Evolutionary conservation across 164 flowering plant species (phyloP).

Genomic region (Sedum album): DNA sequence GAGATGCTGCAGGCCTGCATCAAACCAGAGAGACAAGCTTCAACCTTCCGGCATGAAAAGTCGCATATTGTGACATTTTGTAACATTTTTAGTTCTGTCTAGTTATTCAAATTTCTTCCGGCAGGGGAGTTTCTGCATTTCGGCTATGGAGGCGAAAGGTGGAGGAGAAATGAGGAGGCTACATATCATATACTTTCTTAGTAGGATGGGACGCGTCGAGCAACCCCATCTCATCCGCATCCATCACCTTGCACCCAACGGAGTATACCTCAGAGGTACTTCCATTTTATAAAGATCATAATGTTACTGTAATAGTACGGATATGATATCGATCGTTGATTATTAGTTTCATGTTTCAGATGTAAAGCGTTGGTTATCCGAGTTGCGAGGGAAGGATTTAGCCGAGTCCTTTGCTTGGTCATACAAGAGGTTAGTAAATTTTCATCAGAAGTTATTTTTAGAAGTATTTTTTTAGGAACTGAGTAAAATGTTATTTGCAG

Average conservation of each 20-base stretch:
- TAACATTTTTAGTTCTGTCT: background rate
- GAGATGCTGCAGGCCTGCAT: background rate
- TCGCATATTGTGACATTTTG: background rate
- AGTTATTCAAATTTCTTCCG: background rate
- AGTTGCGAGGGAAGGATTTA: conserved; percentile 69
- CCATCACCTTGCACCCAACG: conserved; percentile 37
- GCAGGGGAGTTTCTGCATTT: background rate
- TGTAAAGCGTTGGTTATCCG: conserved; percentile 76
- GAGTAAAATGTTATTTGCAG: conserved; percentile 20
- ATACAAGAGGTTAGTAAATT: conserved; percentile 46
- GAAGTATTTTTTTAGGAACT: background rate
- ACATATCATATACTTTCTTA: conserved; percentile 59
- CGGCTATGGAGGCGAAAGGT: conserved; percentile 12
- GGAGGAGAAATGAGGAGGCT: conserved; percentile 41
- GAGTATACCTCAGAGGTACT: conserved; percentile 53
- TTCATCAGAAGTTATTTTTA: background rate
- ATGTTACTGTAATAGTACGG: background rate
- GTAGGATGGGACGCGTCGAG: conserved; percentile 51
- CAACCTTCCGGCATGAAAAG: background rate
- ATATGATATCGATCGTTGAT: background rate
- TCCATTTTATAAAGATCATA: too few species aligned
- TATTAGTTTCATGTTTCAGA: conserved; percentile 23
- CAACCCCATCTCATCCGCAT: conserved; percentile 80
- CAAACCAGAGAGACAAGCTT: background rate
- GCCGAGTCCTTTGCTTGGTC: conserved; percentile 79